Evolutionary conservation across 176 grass and related monocot genomes (phyloP), one percentile per base, ranked within the genome.

Genomic region (Avena eriantha): DNA sequence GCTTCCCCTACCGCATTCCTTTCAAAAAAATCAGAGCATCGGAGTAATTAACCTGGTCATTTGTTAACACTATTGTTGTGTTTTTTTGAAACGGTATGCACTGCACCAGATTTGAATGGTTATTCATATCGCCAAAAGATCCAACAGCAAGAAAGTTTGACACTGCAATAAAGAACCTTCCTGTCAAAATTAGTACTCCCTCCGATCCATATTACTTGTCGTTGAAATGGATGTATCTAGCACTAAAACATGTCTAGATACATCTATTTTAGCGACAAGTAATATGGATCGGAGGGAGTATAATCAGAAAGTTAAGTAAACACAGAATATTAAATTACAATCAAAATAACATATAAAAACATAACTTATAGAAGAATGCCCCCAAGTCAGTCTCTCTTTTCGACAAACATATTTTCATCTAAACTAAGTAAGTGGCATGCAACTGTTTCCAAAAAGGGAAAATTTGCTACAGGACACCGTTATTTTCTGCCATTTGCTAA

Each of bases 41-140:
- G 80, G 64, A 53, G 59, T 76, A 72, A 41, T 60, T 70, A 80
- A 98, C 93, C 96, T 95, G 93, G 31, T 95, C 88, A 76, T 90
- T 93, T 85, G 91, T 95, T 81, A 98, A 90, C 80, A 94, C 77
- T 45, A 95, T 23, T 21, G 93, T 88, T 78, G 91, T 78, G 60
- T 98, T 98, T 92, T 84, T 90, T 88, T 94, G 93, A 87, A 98
- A 98, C 53, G 96, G 96, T 76, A 98, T 80, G 79, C 96, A 98
- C 75, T 94, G 93, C 66, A 67, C 93, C 35, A 89, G 60, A 83
- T 94, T 79, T 87, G 91, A 86, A 36, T 79, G 78, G 85, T 93
- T 90, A 68, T 85, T 90, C 71, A 54, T 58, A 86, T 63, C 79
- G 46, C 77, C 89, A 83, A 98, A 93, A 84, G 93, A 90, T 69